Evolutionary conservation across 805 yeast species (phyloP), one percentile per base, ranked within the genome.

Genomic region (Sungouiozyma intestinalis): DNA sequence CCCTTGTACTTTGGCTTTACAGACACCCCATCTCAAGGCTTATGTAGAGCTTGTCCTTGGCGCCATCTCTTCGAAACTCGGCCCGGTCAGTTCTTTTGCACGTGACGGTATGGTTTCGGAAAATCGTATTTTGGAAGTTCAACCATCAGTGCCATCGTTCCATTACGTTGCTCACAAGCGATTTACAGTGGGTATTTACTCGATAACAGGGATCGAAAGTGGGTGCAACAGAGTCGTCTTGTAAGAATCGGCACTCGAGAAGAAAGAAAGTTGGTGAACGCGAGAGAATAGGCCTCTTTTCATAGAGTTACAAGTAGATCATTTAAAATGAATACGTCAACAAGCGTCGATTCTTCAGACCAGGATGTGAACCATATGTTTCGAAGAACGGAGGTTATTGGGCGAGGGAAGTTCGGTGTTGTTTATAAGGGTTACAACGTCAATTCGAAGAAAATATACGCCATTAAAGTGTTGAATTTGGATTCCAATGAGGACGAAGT

Each of bases 401-500:
- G 98, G 7, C 74, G 94, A 45, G 99, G 99, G 17, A 92, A 87
- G 66, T 92, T 92, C 63, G 99, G 99, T 37, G 81, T 88, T 19
- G 99, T 92, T 3, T 92, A 90, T 63, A 88, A 87, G 60, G 98
- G 95, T 16, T 67, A 73, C 41, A 75, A 81, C 53, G 63, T 74
- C 33, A 74, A 74, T 43, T 81, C 94, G 5, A 79, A 78, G 49
- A 81, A 80, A 48, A 76, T 85, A 1, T 90, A 85, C 44, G 99
- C 99, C 20, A 87, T 92, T 58, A 92, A 92, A 58, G 92, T 90
- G 9, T 69, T 92, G 47, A 87, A 90, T 57, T 68, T 92, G 44
- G 99, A 92, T 60, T 85, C 96, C 0, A 85, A 81, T 34, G 87
- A 85, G 47, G 97, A 92, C 52, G 99, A 94, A 48, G 95, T 92